Conservation (phyloP, 108 stramenopile species). For the Parmales sp. region DNA sequence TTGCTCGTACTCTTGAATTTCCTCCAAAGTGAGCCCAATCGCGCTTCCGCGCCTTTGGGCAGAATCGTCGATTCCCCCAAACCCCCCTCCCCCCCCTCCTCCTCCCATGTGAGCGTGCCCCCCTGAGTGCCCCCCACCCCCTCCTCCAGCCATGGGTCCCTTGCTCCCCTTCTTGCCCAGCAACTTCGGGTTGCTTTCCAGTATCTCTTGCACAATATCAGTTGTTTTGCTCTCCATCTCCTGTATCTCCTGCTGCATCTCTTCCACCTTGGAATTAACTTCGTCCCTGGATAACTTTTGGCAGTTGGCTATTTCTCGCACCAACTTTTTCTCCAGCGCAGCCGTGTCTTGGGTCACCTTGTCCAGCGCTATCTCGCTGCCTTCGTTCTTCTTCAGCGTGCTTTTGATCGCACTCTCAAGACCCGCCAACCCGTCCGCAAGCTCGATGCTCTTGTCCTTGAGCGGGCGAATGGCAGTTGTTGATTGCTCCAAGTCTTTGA, state of each 20-base stretch:
- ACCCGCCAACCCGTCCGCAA: neutral
- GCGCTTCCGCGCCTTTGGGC: neutral
- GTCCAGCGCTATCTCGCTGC: neutral
- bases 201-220: neutral
- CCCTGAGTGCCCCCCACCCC: neutral
- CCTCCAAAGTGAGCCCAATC: neutral
- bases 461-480: too few relatives aligned
- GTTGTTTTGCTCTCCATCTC: constrained; percentile 1
- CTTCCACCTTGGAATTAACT: neutral
- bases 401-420: neutral
- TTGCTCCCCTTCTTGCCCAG: neutral
- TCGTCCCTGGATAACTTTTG: neutral
- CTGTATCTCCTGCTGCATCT: neutral
- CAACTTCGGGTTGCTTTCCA: neutral
- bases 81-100: neutral
- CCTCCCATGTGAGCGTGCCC: neutral
- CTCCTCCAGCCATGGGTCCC: neutral
- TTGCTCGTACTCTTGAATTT: neutral
- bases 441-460: neutral
- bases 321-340: neutral
- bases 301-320: neutral
- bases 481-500: too few relatives aligned
- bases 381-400: neutral
- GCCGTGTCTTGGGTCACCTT: neutral
- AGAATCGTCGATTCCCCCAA: neutral